A percentile compares a stretch with the other conserved stretches of the same genome.
These are phyloP conservation scores for Penicillium argentinense DNA, from an alignment of 495 filamentous ascomycete genomes.

Conservation along the genomic window DNA sequence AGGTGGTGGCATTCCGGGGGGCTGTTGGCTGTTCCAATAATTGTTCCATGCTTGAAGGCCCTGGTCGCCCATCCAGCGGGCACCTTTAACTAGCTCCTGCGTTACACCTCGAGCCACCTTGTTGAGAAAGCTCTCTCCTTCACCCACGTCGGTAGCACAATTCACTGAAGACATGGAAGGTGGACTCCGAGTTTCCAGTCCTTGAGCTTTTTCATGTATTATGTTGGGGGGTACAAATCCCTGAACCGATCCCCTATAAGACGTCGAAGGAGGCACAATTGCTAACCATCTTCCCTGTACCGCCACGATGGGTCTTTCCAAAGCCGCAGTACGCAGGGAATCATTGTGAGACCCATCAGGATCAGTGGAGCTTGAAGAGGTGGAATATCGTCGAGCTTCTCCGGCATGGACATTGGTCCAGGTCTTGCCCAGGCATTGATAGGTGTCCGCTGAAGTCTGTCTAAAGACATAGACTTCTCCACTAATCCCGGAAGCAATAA, in stretches of 20 bases:
- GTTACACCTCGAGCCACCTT: conserved; percentile 84
- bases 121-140: conserved; percentile 78
- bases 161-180: conserved; percentile 73
- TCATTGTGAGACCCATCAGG: conserved; percentile 53
- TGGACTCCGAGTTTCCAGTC: conserved; percentile 66
- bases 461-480: conserved; percentile 82
- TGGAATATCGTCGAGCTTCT: conserved; percentile 48
- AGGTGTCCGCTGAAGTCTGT: conserved; percentile 49
- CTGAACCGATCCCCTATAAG: conserved; percentile 67
- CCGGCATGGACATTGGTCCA: conserved; percentile 77
- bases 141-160: conserved; percentile 73
- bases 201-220: conserved; percentile 56
- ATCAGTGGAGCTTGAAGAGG: conserved; percentile 56
- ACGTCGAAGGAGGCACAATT: conserved; percentile 71
- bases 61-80: conserved; percentile 83
- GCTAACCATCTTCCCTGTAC: conserved; percentile 82
- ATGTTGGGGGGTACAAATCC: conserved; percentile 49
- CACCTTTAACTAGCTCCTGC: conserved; percentile 86
- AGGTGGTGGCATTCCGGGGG: conserved; percentile 19
- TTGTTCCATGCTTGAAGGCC: conserved; percentile 83
- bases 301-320: conserved; percentile 66
- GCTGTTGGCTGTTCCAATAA: conserved; percentile 77
- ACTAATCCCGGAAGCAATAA: conserved; percentile 75
- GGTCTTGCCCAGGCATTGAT: conserved; percentile 77
- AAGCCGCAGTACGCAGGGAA: conserved; percentile 38